A percentile compares a stretch with the other conserved stretches of the same genome.
Conservation (phyloP, 106 monocot species). For the Dioscorea zingiberensis region DNA sequence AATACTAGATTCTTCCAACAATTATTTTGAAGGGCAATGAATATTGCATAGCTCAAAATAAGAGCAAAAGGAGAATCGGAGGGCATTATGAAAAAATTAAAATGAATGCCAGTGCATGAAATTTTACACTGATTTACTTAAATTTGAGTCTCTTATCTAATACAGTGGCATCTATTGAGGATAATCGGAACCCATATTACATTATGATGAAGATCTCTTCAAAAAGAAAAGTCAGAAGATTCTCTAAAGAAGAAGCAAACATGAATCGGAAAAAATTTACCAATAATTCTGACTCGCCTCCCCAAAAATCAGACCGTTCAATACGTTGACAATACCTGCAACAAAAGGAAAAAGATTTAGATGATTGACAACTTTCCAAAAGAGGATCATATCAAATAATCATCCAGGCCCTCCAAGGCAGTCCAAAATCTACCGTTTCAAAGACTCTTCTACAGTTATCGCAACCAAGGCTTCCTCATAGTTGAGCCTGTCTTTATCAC, state of each 20-base stretch:
- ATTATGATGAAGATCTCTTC: not conserved
- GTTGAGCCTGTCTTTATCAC: constrained; percentile 41
- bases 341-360: not conserved
- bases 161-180: not conserved
- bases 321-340: constrained; percentile 93
- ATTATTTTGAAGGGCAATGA: too few species aligned
- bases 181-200: not conserved
- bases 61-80: too few species aligned
- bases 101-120: too few species aligned
- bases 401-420: not conserved
- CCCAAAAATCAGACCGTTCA: constrained; percentile 79
- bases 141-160: not conserved
- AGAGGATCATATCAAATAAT: not conserved
- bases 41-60: too few species aligned
- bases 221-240: not conserved
- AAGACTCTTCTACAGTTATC: constrained; percentile 82
- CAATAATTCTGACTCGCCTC: constrained; percentile 92
- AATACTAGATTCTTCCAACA: too few species aligned
- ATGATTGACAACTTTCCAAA: not conserved
- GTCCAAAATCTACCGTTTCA: constrained; percentile 35
- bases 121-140: too few species aligned
- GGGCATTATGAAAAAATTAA: not conserved
- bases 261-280: constrained; percentile 12
- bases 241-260: not conserved
- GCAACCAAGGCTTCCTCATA: constrained; percentile 86